Evolutionary conservation across 2,329 filamentous ascomycete species (phyloP), one percentile per base, ranked within the genome.

Genomic region (Thelonectria discophora): DNA sequence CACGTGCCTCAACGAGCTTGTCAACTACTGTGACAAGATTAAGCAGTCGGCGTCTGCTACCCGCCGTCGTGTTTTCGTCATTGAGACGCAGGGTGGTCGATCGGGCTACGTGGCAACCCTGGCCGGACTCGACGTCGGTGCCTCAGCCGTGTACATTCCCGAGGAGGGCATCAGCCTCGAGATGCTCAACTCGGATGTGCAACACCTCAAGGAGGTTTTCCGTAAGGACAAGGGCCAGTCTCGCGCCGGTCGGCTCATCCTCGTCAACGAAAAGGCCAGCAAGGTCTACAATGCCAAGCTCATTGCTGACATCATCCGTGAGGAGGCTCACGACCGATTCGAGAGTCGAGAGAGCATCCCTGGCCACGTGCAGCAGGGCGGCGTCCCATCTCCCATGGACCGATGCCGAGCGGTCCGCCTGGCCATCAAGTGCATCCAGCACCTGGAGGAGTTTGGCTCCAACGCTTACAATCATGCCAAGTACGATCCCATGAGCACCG

Each of bases 41-140:
- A 93, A 96, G 78, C 95, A 98, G 77, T 97, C 94, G 2, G 95
- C 95, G 0, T 97, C 94, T 1, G 94, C 95, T 2, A 96, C 93
- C 2, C 90, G 95, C 60, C 90, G 95, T 46, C 89, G 95, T 63
- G 94, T 98, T 56, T 99, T 99, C 78, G 94, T 99, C 55, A 94
- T 99, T 56, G 95, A 99, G 80, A 98, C 95, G 0, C 95, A 99
- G 80, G 95, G 95, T 71, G 95, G 95, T 37, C 89, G 92, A 59
- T 97, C 92, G 5, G 95, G 95, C 18, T 99, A 98, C 78, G 87
- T 98, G 62, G 94, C 94, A 27, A 97, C 93, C 0, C 86, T 97
- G 58, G 93, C 91, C 13, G 95, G 94, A 51, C 87, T 99, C 13
- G 88, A 90, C n/a, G 93, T 98, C 15, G 95, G 95, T 57, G 95